These are phyloP conservation scores for Rhizopus delemar DNA, from an alignment of 371 early-diverging fungal genomes.

Conservation along the genomic window DNA sequence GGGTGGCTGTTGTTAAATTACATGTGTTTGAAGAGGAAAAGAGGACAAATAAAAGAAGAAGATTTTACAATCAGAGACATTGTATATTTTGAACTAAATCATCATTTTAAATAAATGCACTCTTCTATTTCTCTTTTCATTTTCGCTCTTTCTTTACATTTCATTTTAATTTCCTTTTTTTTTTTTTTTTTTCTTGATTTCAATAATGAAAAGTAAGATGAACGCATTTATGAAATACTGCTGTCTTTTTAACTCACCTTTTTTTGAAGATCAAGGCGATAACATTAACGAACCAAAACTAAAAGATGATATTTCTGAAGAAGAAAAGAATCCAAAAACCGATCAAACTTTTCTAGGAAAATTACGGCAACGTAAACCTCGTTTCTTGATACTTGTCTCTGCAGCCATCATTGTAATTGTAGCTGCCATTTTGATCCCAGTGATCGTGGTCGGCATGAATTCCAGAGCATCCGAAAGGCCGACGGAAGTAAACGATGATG, in stretches of 20 bases:
- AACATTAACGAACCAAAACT: too few relatives aligned
- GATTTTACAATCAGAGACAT: too few relatives aligned
- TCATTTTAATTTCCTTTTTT: too few relatives aligned
- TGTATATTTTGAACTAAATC: too few relatives aligned
- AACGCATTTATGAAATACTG: neutral
- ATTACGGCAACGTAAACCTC: neutral
- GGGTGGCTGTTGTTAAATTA: constrained; percentile 47
- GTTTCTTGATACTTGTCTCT: neutral
- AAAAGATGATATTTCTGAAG: too few relatives aligned
- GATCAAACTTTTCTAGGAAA: neutral
- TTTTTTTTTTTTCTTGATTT: neutral
- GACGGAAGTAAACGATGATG: neutral
- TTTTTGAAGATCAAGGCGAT: too few relatives aligned
- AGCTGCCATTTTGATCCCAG: neutral
- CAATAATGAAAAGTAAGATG: neutral
- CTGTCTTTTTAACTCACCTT: neutral
- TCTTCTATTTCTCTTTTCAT: too few relatives aligned
- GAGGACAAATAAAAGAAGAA: too few relatives aligned
- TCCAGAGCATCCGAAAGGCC: neutral
- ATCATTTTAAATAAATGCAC: too few relatives aligned
- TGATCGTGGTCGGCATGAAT: neutral
- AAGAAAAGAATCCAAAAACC: too few relatives aligned
- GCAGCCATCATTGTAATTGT: neutral
- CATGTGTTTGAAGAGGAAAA: too few relatives aligned
- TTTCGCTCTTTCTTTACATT: too few relatives aligned